These are phyloP conservation scores for Colletotrichum sp. DNA, from an alignment of 2,329 filamentous ascomycete genomes.

Conservation along the genomic window DNA sequence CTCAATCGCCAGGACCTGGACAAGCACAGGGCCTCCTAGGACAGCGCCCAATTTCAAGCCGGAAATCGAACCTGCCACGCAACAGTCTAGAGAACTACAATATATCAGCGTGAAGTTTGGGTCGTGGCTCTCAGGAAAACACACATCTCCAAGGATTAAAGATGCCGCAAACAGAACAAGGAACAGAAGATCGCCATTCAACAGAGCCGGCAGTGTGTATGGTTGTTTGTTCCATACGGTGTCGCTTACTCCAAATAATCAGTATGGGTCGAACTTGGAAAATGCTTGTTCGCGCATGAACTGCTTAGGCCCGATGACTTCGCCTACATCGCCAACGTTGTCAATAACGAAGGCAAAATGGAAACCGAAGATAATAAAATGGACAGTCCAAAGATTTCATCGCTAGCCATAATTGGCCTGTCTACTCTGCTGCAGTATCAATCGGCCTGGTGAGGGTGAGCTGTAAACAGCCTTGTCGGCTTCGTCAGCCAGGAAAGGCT, in stretches of 20 bases:
- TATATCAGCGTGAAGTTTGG: not conserved
- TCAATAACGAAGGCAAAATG: not conserved
- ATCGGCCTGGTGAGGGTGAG: not conserved
- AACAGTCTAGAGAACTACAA: not conserved
- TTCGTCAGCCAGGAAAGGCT: not conserved
- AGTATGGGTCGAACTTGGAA: not conserved
- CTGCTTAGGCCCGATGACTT: not conserved
- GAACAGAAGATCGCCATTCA: too few species aligned
- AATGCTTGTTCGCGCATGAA: not conserved
- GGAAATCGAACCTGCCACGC: not conserved
- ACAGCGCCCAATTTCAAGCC: not conserved
- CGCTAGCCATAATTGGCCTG: not conserved
- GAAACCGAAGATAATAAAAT: not conserved
- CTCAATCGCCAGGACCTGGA: not conserved
- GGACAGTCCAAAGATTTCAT: not conserved
- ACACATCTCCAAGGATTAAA: not conserved
- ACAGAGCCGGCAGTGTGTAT: too few species aligned
- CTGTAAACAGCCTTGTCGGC: not conserved
- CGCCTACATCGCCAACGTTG: not conserved
- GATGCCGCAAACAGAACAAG: not conserved
- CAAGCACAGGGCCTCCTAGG: not conserved
- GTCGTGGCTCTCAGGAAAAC: not conserved
- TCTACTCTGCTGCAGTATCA: not conserved
- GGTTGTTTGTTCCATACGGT: too few species aligned
- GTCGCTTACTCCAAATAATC: not conserved